Conservation (phyloP, 2,329 filamentous ascomycete genomes). For the Rhynchosporium secalis region DNA sequence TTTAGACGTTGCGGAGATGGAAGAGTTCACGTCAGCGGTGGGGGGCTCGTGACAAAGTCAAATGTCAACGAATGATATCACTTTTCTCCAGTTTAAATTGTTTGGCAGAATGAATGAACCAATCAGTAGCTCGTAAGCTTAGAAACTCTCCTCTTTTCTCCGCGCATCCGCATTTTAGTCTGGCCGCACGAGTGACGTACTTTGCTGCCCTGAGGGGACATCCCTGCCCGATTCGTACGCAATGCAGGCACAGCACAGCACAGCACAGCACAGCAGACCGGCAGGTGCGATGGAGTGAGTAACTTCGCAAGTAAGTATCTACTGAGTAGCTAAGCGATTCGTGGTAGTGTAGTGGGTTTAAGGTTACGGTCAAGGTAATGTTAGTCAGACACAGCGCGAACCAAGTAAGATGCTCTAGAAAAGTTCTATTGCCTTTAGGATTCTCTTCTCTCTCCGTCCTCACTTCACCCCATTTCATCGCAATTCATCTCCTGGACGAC, state of each 20-base stretch:
- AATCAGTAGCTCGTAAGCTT: not conserved
- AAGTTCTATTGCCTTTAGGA: too few species aligned
- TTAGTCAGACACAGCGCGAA: too few species aligned
- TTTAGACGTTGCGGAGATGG: too few species aligned
- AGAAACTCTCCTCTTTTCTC: slow-evolving; percentile 2
- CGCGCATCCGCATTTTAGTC: slow-evolving; percentile 11
- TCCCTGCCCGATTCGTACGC: slow-evolving; percentile 16
- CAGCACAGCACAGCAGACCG: not conserved
- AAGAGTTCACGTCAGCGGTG: slow-evolving; percentile 18
- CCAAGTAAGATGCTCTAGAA: too few species aligned
- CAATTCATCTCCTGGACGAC: too few species aligned
- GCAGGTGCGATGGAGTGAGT: not conserved
- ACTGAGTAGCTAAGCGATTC: too few species aligned
- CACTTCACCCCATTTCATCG: too few species aligned
- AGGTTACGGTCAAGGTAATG: too few species aligned
- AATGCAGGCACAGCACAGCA: not conserved
- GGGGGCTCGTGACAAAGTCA: not conserved
- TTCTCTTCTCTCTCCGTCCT: too few species aligned
- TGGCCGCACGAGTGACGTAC: slow-evolving; percentile 23
- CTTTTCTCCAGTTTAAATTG: not conserved
- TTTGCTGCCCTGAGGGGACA: not conserved
- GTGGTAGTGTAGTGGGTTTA: too few species aligned
- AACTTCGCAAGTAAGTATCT: too few species aligned
- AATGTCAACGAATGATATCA: not conserved
- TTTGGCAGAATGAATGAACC: not conserved